phyloP scores from a whole-genome alignment of 805 yeast genomes.

The Candida peoriensis region DNA sequence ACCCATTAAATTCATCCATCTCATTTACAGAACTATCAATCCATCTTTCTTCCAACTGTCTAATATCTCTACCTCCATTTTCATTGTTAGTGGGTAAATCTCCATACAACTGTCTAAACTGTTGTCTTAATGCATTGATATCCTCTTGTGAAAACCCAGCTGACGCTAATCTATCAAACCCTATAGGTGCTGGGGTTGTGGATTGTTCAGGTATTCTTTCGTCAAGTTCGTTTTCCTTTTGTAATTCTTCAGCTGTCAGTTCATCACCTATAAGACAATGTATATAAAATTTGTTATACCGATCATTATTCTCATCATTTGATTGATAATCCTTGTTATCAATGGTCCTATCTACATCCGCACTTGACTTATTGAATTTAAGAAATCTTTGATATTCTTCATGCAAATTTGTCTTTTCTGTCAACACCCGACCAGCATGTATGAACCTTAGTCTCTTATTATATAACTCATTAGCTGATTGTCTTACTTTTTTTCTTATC shows the following conservation, averaged over 20 bases:
- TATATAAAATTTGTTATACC: constrained; percentile 51
- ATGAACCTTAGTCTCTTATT: constrained; percentile 56
- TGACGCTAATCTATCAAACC: constrained; percentile 77
- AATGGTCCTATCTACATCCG: constrained; percentile 2
- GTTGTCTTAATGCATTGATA: constrained; percentile 63
- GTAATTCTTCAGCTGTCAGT: constrained; percentile 48
- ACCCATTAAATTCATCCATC: constrained; percentile 40
- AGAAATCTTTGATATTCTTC: constrained; percentile 38
- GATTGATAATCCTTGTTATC: background rate
- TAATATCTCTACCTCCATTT: constrained; percentile 39
- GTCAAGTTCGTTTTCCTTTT: constrained; percentile 56
- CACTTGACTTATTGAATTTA: constrained; percentile 12
- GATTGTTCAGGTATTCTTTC: constrained; percentile 42
- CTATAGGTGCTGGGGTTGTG: constrained; percentile 66
- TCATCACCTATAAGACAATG: constrained; percentile 78
- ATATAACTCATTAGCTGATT: constrained; percentile 19
- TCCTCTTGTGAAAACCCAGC: constrained; percentile 85
- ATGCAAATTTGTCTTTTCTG: constrained; percentile 49
- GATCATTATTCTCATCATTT: constrained; percentile 5
- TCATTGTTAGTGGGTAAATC: constrained; percentile 25
- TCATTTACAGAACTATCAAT: constrained; percentile 68
- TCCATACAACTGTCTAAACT: constrained; percentile 69
- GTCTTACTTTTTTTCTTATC: constrained; percentile 40
- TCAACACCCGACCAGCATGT: constrained; percentile 62
- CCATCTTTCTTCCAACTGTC: constrained; percentile 83